These are phyloP conservation scores for Madurella fahalii DNA, from an alignment of 2,329 filamentous ascomycete species.

Conservation along the genomic window DNA sequence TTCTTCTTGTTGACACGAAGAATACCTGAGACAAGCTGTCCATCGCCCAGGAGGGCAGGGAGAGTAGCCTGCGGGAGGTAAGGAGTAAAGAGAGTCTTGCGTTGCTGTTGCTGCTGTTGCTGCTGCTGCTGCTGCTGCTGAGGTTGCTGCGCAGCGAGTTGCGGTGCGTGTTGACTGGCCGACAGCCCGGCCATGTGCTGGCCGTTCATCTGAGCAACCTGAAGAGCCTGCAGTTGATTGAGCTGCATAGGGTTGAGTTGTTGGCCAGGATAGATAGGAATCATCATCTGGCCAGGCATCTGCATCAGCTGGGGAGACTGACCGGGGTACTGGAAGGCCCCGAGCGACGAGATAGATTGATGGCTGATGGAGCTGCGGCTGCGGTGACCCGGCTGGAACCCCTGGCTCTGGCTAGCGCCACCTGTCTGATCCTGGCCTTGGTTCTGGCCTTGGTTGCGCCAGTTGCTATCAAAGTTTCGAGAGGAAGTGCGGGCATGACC, in stretches of 20 bases:
- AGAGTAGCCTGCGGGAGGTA: constrained; percentile 94
- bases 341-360: constrained; percentile 76
- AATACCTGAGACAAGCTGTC: constrained; percentile 92
- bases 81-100: constrained; percentile 97
- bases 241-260: constrained; percentile 85
- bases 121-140: constrained; percentile 54
- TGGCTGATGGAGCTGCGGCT: constrained; percentile 79
- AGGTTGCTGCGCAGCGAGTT: constrained; percentile 63
- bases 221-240: constrained; percentile 85
- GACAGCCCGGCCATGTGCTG: constrained; percentile 67
- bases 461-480: constrained; percentile 96
- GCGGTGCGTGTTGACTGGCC: constrained; percentile 68
- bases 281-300: constrained; percentile 80
- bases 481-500: constrained; percentile 80
- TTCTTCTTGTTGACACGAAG: constrained; percentile 99
- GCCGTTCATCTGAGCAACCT: constrained; percentile 78
- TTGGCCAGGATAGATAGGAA: constrained; percentile 80
- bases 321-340: constrained; percentile 81
- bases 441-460: constrained; percentile 72
- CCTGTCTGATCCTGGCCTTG: constrained; percentile 61
- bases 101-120: constrained; percentile 55
- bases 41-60: constrained; percentile 83
- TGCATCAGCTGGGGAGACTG: constrained; percentile 80
- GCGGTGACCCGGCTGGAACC: constrained; percentile 91
- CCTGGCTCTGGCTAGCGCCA: constrained; percentile 53